Evolutionary conservation across 106 monocot species (phyloP).

Genomic region (Dioscorea zingiberensis): DNA sequence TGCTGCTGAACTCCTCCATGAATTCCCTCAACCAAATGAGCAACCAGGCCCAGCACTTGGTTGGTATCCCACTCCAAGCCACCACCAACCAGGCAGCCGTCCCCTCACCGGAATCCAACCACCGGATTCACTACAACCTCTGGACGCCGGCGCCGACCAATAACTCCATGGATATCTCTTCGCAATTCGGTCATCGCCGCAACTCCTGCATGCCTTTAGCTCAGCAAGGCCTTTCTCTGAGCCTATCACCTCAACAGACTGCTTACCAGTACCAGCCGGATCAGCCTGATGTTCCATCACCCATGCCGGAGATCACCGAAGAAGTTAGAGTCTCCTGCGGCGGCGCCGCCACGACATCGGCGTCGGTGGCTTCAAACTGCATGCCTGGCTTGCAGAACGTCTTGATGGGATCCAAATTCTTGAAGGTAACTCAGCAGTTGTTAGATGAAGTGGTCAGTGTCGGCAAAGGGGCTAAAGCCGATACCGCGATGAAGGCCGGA

Average conservation of each 20-base stretch:
- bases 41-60: constrained; percentile 35
- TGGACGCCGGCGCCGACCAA: constrained; percentile 15
- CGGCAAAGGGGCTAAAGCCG: constrained; percentile 26
- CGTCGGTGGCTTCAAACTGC: constrained; percentile 6
- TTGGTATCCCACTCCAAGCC: constrained; percentile 52
- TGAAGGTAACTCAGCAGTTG: constrained; percentile 80
- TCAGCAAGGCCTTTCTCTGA: constrained; percentile 50
- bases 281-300: constrained; percentile 6
- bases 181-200: constrained; percentile 34
- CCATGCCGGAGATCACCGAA: background rate
- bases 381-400: constrained; percentile 31
- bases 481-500: background rate
- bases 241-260: constrained; percentile 35
- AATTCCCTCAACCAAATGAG: constrained; percentile 28
- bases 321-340: constrained; percentile 3
- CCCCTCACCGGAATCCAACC: background rate
- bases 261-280: background rate
- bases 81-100: background rate
- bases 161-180: background rate
- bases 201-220: background rate
- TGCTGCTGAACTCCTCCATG: constrained; percentile 41
- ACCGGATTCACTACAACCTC: constrained; percentile 33
- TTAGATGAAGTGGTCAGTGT: constrained; percentile 85
- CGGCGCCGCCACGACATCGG: constrained; percentile 2
- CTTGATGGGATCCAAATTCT: constrained; percentile 75